Conservation (phyloP, 2,329 filamentous ascomycete species). For the Talaromyces pinophilus region DNA sequence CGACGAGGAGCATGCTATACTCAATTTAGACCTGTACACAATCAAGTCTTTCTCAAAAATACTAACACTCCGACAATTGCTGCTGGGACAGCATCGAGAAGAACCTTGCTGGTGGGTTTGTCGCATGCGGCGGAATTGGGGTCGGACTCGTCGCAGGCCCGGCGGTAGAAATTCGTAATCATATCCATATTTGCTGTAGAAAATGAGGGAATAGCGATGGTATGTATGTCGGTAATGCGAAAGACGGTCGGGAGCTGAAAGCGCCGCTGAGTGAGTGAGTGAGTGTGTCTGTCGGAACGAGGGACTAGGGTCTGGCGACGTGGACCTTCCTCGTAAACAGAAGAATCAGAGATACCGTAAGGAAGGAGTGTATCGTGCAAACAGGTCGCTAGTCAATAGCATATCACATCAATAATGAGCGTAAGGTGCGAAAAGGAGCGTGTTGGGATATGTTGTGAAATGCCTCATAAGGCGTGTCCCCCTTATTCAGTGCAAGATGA, state of each 20-base stretch:
- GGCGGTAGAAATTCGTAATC: conserved; percentile 15
- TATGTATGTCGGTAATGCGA: neutral
- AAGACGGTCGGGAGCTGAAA: neutral
- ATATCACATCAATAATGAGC: neutral
- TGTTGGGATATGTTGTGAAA: neutral
- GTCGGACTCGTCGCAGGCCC: conserved; percentile 19
- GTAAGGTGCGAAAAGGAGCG: conserved; percentile 4
- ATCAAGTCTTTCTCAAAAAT: neutral
- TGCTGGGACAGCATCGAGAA: conserved; percentile 22
- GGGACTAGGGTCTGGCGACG: neutral
- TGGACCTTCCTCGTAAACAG: neutral
- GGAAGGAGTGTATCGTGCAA: neutral
- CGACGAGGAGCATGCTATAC: conserved; percentile 19
- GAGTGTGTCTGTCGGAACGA: neutral
- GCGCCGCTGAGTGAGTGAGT: neutral
- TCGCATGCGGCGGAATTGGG: conserved; percentile 19
- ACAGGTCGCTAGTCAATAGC: neutral
- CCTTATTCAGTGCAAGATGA: conserved; percentile 2
- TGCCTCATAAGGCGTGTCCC: neutral
- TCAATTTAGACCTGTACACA: neutral
- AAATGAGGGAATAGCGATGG: neutral
- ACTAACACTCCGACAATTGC: conserved; percentile 20
- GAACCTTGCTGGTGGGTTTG: conserved; percentile 21
- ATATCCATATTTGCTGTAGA: conserved; percentile 13
- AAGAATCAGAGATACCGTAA: neutral